Percentiles rank a stretch among this genome's conserved stretches.
Evolutionary conservation across 1,139 yeast species (phyloP).

Genomic region (Arxiozyma bovina): DNA sequence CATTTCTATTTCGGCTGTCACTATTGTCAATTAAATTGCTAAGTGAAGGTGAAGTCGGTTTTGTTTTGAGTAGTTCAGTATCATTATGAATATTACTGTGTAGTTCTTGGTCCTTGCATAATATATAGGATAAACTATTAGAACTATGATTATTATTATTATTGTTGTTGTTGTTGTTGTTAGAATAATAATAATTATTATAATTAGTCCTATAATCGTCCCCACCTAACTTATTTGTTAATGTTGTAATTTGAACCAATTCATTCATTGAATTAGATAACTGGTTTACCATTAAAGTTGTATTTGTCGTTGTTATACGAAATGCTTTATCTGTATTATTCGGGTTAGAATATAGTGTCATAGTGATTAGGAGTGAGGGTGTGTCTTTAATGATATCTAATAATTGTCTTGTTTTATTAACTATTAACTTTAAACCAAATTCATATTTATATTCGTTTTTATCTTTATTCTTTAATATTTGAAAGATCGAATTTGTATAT

Average conservation of each 20-base stretch:
- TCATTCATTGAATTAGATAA: neutral
- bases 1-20: too few relatives aligned
- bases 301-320: too few relatives aligned
- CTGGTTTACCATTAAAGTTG: neutral
- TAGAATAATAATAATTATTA: neutral
- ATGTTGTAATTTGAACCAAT: neutral
- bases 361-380: neutral
- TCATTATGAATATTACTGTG: neutral
- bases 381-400: neutral
- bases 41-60: too few relatives aligned
- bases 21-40: neutral
- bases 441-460: neutral
- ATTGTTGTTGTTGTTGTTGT: neutral
- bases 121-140: too few relatives aligned
- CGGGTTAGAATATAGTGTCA: neutral
- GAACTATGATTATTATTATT: neutral
- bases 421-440: neutral
- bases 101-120: neutral
- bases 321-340: neutral
- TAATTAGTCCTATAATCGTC: neutral
- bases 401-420: neutral
- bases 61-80: too few relatives aligned
- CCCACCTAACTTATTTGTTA: neutral
- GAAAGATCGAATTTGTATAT: neutral
- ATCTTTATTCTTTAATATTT: neutral